Base-by-base conservation (phyloP, 805 yeast species). In the Nakazawaea siamensis region DNA sequence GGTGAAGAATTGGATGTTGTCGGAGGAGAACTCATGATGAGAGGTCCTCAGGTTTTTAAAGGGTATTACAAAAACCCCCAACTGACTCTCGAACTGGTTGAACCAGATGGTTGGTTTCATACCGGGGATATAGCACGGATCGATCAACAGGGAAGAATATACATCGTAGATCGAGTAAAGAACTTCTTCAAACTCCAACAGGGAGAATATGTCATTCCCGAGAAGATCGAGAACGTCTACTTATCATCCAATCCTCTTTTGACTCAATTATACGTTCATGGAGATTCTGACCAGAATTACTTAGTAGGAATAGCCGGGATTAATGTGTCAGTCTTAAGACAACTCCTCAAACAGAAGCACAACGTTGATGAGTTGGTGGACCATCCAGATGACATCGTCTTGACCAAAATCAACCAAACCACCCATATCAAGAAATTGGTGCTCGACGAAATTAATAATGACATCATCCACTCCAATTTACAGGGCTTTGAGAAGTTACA, bases 181-280 rank as follows among this genome's bases (percentile, higher is more conserved):
- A 80, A 81, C 58, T 80, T 81, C 58, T 81, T 80, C 65, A 81
- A 81, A 58, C 51, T 73, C 34, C 64, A 77, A 4, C 79, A 73
- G 49, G 80, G 80, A 32, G 79, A 73, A 55, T 81, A 80, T 52
- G 70, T 81, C 37, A 80, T 86, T 0, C 82, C 86, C 13, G 92
- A 81, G 49, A 78, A 73, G 54, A 73, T 81, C 44, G 90, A 81
- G 50, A 78, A 76, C 47, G 55, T 60, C 12, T 80, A 80, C 51
- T 51, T 76, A 21, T 62, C 80, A 0, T 57, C 64, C 18, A 68
- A 80, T 2, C 32, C 55, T 2, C 54, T 62, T 21, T 25, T 34
- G 25, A 50, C 68, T 4, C 86, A 79, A 54, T 48, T 72, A 11
- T 78, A 65, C 48, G 73, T 68, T 3, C 78, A 76, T 47, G 90